These are phyloP conservation scores for Cordyceps militaris DNA, from an alignment of 2,329 filamentous ascomycete species.

Conservation along the genomic window DNA sequence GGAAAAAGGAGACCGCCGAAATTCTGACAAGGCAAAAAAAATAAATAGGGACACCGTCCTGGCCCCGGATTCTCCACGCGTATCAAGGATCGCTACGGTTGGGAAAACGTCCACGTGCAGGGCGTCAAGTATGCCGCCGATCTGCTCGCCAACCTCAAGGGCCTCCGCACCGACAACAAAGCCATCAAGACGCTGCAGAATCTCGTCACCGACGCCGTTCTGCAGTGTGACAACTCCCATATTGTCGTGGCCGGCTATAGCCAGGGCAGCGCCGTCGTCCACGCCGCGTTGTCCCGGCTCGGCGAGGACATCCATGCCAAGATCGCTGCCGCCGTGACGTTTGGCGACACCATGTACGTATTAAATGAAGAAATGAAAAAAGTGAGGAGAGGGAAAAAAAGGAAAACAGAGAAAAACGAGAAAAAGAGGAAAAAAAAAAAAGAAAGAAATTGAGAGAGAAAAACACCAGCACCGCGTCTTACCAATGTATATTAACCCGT, in stretches of 20 bases:
- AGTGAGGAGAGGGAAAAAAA: not conserved
- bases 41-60: conserved; percentile 13
- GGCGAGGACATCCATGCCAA: conserved; percentile 18
- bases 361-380: not conserved
- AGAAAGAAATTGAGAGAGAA: not conserved
- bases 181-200: conserved; percentile 27
- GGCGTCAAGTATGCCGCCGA: conserved; percentile 30
- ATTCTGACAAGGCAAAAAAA: not conserved
- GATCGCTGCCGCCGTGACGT: conserved; percentile 22
- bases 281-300: conserved; percentile 22
- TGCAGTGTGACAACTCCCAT: conserved; percentile 17
- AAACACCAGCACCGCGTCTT: too few species aligned
- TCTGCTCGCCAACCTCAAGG: conserved; percentile 26
- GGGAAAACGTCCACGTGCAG: conserved; percentile 17
- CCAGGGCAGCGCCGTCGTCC: conserved; percentile 26
- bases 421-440: not conserved
- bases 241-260: conserved; percentile 34
- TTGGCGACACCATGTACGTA: conserved; percentile 20
- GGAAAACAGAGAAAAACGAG: not conserved
- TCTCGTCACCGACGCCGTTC: conserved; percentile 27
- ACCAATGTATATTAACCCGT: not conserved
- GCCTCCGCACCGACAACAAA: conserved; percentile 24
- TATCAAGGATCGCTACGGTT: conserved; percentile 18
- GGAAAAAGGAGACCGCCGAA: not conserved
- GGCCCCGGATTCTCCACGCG: conserved; percentile 16